phyloP scores from a whole-genome alignment of 2,329 filamentous ascomycete genomes.

The Apiospora marii region DNA sequence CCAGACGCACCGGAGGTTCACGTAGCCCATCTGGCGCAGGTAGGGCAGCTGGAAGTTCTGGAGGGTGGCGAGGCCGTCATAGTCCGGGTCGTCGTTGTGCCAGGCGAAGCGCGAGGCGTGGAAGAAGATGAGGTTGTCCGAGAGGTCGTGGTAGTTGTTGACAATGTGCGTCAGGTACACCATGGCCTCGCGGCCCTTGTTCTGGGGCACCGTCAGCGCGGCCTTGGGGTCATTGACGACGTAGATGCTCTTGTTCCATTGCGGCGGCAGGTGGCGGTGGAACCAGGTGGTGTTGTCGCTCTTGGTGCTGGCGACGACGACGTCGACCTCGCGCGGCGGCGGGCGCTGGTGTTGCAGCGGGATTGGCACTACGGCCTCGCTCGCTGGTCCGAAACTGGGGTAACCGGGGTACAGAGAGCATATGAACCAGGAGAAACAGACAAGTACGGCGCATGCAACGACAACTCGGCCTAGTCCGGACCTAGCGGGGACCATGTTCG shows the following conservation, averaged over 20 bases:
- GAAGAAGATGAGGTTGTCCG: slow-evolving; percentile 67
- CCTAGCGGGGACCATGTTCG: neutral
- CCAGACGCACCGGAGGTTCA: slow-evolving; percentile 63
- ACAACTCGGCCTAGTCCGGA: neutral
- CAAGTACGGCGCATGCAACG: neutral
- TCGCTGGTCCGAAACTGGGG: neutral
- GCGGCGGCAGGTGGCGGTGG: slow-evolving; percentile 38
- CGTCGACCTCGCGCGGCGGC: slow-evolving; percentile 33
- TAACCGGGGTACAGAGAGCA: neutral
- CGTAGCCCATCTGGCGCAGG: slow-evolving; percentile 62
- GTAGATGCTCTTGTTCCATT: slow-evolving; percentile 63
- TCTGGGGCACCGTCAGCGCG: slow-evolving; percentile 35
- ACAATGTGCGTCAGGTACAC: slow-evolving; percentile 69
- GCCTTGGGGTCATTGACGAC: slow-evolving; percentile 57
- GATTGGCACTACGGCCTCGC: neutral
- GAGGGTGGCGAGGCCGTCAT: slow-evolving; percentile 58
- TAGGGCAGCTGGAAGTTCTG: slow-evolving; percentile 58
- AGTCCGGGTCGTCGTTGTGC: slow-evolving; percentile 57
- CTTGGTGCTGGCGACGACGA: slow-evolving; percentile 44
- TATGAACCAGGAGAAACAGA: slow-evolving; percentile 9
- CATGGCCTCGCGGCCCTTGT: slow-evolving; percentile 66
- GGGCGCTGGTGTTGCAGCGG: neutral
- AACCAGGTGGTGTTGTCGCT: slow-evolving; percentile 50
- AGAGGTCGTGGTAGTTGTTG: slow-evolving; percentile 64
- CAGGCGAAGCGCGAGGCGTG: slow-evolving; percentile 62